Percentiles rank a stretch among this genome's conserved stretches.
phyloP scores from a whole-genome alignment of 169 alveolate species.

The Eimeria necatrix region DNA sequence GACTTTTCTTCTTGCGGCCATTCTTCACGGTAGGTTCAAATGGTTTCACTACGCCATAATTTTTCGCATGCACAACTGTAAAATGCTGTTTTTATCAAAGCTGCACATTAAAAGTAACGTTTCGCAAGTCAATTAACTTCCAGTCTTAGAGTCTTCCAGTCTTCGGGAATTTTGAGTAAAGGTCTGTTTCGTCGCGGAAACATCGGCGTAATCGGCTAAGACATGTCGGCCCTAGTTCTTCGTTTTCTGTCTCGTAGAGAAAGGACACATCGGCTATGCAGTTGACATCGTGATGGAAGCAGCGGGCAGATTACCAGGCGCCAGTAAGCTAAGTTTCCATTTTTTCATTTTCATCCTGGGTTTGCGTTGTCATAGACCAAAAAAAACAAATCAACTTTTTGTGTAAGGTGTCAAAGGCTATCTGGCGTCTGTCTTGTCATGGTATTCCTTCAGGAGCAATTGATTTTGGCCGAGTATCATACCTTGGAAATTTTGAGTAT shows the following conservation, averaged over 20 bases:
- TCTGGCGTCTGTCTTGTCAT: background rate
- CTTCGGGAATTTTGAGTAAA: too few relatives aligned
- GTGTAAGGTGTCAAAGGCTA: background rate
- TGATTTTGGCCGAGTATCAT: constrained; percentile 23
- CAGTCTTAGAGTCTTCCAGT: too few relatives aligned
- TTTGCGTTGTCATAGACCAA: background rate
- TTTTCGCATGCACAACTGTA: background rate
- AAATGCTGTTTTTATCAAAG: background rate
- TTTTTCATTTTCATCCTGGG: too few relatives aligned
- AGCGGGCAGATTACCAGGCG: background rate
- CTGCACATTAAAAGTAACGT: background rate
- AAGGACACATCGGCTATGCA: constrained; percentile 1
- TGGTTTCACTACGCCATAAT: background rate
- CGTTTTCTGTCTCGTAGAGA: background rate
- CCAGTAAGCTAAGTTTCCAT: background rate
- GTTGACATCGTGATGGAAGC: constrained; percentile 9
- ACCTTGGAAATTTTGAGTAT: background rate
- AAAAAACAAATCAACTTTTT: background rate
- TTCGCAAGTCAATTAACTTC: too few relatives aligned
- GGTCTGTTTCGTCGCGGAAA: too few relatives aligned
- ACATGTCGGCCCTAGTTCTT: background rate
- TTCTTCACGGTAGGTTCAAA: background rate
- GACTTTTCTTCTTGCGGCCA: background rate
- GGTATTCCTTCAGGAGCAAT: background rate
- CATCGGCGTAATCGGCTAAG: too few relatives aligned